A percentile compares a stretch with the other conserved stretches of the same genome.
Evolutionary conservation across 768 basidiomycete species (phyloP).

Genomic region (Xerocomellus amylosporus): DNA sequence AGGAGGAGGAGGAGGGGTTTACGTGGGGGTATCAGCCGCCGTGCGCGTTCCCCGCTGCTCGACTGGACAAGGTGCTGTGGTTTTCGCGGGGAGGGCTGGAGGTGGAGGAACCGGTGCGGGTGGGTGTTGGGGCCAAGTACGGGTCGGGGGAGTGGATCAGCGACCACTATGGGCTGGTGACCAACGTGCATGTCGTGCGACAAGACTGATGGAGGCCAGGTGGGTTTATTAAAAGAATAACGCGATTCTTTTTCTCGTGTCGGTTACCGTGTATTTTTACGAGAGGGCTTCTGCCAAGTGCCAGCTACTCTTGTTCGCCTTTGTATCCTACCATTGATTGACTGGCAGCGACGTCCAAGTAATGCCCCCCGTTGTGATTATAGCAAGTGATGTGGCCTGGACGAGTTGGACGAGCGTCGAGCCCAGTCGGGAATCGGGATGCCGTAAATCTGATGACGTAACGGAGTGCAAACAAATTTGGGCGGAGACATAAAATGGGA

Average conservation of each 20-base stretch:
- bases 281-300: background rate
- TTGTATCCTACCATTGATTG: background rate
- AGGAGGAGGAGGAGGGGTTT: conserved; percentile 43
- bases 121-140: conserved; percentile 56
- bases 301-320: background rate
- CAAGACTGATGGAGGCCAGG: conserved; percentile 12
- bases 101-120: conserved; percentile 50
- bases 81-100: conserved; percentile 46
- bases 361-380: conserved; percentile 9
- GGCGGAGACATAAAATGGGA: conserved; percentile 34
- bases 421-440: background rate
- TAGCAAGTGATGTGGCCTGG: background rate
- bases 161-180: conserved; percentile 64
- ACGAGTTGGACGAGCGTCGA: background rate
- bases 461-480: conserved; percentile 15
- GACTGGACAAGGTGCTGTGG: conserved; percentile 69
- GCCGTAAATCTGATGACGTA: conserved; percentile 11
- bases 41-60: conserved; percentile 43
- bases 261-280: conserved; percentile 9
- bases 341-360: background rate
- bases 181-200: conserved; percentile 34
- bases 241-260: background rate
- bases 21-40: conserved; percentile 73
- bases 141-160: conserved; percentile 50
- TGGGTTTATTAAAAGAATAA: conserved; percentile 4